A percentile compares a stretch with the other conserved stretches of the same genome.
These are phyloP conservation scores for Candida gigantensis DNA, from an alignment of 1,139 yeast genomes.

Conservation along the genomic window DNA sequence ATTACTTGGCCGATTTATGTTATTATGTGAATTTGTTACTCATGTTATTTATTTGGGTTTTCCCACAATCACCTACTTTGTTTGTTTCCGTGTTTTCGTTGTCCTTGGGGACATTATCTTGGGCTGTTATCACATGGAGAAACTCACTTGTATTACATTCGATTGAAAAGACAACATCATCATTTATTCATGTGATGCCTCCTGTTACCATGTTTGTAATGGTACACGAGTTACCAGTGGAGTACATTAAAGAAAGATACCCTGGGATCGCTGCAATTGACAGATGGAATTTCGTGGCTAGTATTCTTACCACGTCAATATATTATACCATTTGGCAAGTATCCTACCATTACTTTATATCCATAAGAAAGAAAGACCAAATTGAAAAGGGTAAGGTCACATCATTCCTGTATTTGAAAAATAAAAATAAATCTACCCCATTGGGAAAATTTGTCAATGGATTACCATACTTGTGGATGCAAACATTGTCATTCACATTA, in stretches of 20 bases:
- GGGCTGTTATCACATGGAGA: conserved; percentile 96
- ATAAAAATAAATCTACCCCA: conserved; percentile 61
- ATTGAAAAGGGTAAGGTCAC: conserved; percentile 86
- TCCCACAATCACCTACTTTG: conserved; percentile 69
- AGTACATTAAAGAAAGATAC: conserved; percentile 57
- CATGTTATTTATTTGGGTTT: conserved; percentile 75
- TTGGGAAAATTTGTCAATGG: conserved; percentile 81
- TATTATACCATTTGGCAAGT: conserved; percentile 92
- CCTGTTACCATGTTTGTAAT: conserved; percentile 87
- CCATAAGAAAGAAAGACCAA: conserved; percentile 74
- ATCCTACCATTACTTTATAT: conserved; percentile 86
- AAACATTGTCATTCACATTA: conserved; percentile 79
- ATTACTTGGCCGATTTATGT: conserved; percentile 90
- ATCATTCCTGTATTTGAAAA: conserved; percentile 81
- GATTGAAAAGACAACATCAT: conserved; percentile 88
- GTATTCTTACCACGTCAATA: conserved; percentile 77
- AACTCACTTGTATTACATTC: conserved; percentile 91
- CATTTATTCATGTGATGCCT: conserved; percentile 89
- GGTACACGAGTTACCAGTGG: conserved; percentile 72
- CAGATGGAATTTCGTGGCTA: conserved; percentile 70
- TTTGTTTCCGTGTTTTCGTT: conserved; percentile 85
- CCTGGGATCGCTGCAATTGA: conserved; percentile 75
- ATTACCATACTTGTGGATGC: conserved; percentile 79
- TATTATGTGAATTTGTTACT: conserved; percentile 81
- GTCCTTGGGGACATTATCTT: conserved; percentile 84